Base-by-base conservation (phyloP, 2,329 filamentous ascomycete genomes). In the Colletotrichum euphorbiae region DNA sequence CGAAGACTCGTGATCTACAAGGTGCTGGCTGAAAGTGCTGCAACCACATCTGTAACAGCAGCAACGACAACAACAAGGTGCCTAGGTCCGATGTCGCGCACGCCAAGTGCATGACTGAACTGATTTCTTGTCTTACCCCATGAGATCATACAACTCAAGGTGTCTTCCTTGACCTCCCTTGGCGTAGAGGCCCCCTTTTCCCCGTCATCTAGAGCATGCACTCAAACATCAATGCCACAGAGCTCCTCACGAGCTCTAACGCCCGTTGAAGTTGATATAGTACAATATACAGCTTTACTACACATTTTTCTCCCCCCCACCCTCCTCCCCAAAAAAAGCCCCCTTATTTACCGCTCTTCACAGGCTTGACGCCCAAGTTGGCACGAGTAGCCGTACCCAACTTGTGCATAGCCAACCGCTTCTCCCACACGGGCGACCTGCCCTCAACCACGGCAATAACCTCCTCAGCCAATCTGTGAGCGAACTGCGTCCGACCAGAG, bases 381-480 rank as follows among this genome's bases (percentile, higher is more conserved):
- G 92, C 91, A 81, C 96, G 87, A 28, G 92, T 88, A 31, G 89
- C 86, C 40, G 94, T 93, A 70, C 89, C 94, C 73, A 90, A 80
- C 87, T 94, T 97, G 81, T 99, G 96, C 63, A 97, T 81, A 71
- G 84, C 81, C 72, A 87, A 85, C 73, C 96, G 87, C 84, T 89
- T 91, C 46, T 97, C 93, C 96, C 96, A 99, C 52, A 93, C 90
- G 24, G 80, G 77, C 72, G 93, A 97, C 74, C 88, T 88, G 36
- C 96, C 96, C 84, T 98, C 94, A 9, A 97, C 90, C 28, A 98
- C 92, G 40, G 91, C 87, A 62, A 98, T 86, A 69, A 98, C 83
- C 85, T 98, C 95, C 76, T 95, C 91, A 1, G 93, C 94, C 70
- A 98, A 87, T 62, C 92, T 86, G 74, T 91, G 85, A 11, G 93